A percentile compares a stretch with the other conserved stretches of the same genome.
phyloP scores from a whole-genome alignment of 2,329 filamentous ascomycete genomes.

The Acephala macrosclerotiorum region DNA sequence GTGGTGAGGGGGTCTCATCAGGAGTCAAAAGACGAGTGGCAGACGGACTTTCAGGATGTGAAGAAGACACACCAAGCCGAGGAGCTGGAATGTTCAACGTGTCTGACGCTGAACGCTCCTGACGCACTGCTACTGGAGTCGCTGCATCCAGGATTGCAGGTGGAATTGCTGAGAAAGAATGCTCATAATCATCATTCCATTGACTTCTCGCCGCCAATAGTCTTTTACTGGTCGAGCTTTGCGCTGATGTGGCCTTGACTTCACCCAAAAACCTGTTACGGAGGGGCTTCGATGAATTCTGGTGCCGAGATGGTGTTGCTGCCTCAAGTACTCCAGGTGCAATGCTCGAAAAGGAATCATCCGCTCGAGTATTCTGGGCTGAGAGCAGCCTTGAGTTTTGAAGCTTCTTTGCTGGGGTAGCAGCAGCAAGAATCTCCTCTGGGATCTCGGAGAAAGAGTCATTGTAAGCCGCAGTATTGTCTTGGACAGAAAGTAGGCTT shows the following conservation, averaged over 20 bases:
- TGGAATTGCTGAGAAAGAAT: conserved; percentile 38
- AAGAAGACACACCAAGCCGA: conserved; percentile 17
- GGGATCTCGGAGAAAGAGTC: conserved; percentile 40
- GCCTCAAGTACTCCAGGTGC: conserved; percentile 36
- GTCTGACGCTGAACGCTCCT: conserved; percentile 9
- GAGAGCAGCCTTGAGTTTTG: conserved; percentile 29
- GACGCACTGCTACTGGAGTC: conserved; percentile 18
- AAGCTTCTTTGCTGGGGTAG: conserved; percentile 29
- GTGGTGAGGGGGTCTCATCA: conserved; percentile 43
- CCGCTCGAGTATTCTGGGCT: conserved; percentile 22
- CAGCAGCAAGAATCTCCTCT: conserved; percentile 34
- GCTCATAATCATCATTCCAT: conserved; percentile 31
- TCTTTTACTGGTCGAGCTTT: conserved; percentile 13
- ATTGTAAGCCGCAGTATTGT: conserved; percentile 17
- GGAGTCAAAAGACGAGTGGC: conserved; percentile 38
- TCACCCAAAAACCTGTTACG: conserved; percentile 11
- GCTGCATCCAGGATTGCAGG: conserved; percentile 26
- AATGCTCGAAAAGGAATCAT: conserved; percentile 41
- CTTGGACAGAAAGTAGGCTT: conserved; percentile 26
- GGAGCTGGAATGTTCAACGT: conserved; percentile 20
- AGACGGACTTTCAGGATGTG: conserved; percentile 11
- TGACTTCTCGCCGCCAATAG: conserved; percentile 13
- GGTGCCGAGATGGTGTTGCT: conserved; percentile 33
- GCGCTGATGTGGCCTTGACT: conserved; percentile 35
- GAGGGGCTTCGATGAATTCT: conserved; percentile 26